phyloP scores from a whole-genome alignment of 805 yeast species.

The Hanseniaspora mollemarum region DNA sequence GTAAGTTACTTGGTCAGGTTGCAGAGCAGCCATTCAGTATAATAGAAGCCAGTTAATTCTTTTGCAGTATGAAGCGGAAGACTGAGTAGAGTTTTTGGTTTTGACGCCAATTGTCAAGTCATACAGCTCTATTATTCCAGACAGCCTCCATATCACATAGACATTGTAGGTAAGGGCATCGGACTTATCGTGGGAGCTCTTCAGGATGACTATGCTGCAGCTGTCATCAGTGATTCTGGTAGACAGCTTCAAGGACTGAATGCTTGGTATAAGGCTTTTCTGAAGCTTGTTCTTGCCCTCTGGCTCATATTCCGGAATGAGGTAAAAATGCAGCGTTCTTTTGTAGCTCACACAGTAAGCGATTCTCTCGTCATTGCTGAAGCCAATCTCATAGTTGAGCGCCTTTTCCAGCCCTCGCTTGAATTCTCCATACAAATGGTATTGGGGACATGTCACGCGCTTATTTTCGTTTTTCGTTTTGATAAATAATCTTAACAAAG shows the following conservation, averaged over 20 bases:
- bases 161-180: conserved; percentile 53
- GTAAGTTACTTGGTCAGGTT: too few species aligned
- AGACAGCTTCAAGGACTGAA: conserved; percentile 28
- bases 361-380: conserved; percentile 62
- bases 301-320: conserved; percentile 40
- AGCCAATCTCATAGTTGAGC: conserved; percentile 65
- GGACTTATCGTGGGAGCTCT: conserved; percentile 32
- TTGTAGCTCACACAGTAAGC: conserved; percentile 84
- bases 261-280: not conserved
- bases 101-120: not conserved
- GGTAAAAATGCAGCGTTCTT: conserved; percentile 55
- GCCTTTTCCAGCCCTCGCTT: conserved; percentile 87
- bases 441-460: not conserved
- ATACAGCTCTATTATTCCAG: conserved; percentile 5
- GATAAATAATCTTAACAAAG: conserved; percentile 55
- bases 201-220: conserved; percentile 33
- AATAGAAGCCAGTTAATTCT: not conserved
- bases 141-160: conserved; percentile 8
- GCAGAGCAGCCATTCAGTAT: not conserved
- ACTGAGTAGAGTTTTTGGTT: not conserved
- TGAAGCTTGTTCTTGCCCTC: conserved; percentile 21
- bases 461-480: not conserved
- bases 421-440: conserved; percentile 65
- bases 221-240: conserved; percentile 55
- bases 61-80: not conserved